phyloP scores from a whole-genome alignment of 2,329 filamentous ascomycete species.

The Aspergillus aculeatus region DNA sequence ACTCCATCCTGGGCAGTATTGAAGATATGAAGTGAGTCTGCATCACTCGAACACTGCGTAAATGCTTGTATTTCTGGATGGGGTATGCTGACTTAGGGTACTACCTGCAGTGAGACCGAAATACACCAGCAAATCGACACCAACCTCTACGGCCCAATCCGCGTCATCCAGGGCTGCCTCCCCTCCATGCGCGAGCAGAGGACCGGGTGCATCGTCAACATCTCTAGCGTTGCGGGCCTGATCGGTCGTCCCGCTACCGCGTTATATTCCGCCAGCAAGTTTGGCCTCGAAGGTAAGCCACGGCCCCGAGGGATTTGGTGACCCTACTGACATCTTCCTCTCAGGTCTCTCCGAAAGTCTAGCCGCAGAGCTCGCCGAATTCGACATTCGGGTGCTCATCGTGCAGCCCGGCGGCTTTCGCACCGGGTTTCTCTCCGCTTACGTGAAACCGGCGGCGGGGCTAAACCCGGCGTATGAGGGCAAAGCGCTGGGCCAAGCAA shows the following conservation, averaged over 20 bases:
- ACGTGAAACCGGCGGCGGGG: background rate
- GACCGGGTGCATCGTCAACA: background rate
- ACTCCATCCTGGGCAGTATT: constrained; percentile 35
- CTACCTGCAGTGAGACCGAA: background rate
- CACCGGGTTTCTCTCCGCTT: background rate
- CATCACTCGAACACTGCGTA: no score
- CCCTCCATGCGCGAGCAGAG: background rate
- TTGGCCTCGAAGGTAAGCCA: constrained; percentile 14
- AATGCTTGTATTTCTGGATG: no score
- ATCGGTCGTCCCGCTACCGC: constrained; percentile 37
- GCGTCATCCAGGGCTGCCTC: background rate
- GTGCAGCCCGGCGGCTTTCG: constrained; percentile 47
- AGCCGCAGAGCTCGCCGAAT: constrained; percentile 46
- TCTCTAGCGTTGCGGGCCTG: background rate
- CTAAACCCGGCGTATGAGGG: background rate
- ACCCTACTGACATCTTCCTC: background rate
- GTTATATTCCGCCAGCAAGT: constrained; percentile 40
- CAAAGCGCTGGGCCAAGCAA: background rate
- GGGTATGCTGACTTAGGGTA: no score
- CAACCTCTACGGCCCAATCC: constrained; percentile 41
- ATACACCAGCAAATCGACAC: constrained; percentile 40
- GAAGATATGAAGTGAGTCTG: constrained; percentile 28
- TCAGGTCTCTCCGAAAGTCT: constrained; percentile 47
- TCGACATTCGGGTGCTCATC: constrained; percentile 46
- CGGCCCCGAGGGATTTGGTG: no score